Percentiles rank a stretch among this genome's conserved stretches.
Conservation (phyloP, 1,284 basidiomycete species). For the Grifola frondosa region DNA sequence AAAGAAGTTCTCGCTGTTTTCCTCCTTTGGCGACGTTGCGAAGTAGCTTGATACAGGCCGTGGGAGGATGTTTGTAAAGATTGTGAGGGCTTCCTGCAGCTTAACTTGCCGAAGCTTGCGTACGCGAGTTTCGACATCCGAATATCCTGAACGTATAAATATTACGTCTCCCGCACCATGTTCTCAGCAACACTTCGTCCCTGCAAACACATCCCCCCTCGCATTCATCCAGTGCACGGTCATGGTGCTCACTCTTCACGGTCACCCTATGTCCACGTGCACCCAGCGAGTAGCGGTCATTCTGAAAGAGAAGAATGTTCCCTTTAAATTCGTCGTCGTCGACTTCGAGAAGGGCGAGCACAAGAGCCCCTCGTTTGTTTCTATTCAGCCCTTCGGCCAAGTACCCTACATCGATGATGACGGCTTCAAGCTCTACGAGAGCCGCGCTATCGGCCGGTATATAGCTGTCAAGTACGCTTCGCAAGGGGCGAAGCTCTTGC, state of each 20-base stretch:
- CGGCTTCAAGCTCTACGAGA: conserved; percentile 47
- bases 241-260: conserved; percentile 57
- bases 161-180: no score
- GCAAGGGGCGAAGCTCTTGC: conserved; percentile 36
- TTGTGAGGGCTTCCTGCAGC: no score
- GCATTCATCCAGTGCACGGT: no score
- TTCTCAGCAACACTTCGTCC: no score
- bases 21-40: no score
- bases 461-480: conserved; percentile 43
- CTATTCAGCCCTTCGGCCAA: conserved; percentile 64
- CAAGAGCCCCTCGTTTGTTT: conserved; percentile 42
- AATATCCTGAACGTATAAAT: no score
- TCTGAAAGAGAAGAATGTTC: conserved; percentile 50
- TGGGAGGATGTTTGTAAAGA: no score
- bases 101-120: no score
- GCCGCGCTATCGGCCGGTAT: conserved; percentile 54
- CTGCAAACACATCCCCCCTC: no score
- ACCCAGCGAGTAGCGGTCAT: conserved; percentile 45
- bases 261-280: conserved; percentile 43
- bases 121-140: no score
- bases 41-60: no score
- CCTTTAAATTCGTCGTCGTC: conserved; percentile 46
- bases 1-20: no score
- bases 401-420: conserved; percentile 61
- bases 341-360: conserved; percentile 47